Evolutionary conservation across 2,329 filamentous ascomycete genomes (phyloP).

Genomic region (Lachnellula arida): DNA sequence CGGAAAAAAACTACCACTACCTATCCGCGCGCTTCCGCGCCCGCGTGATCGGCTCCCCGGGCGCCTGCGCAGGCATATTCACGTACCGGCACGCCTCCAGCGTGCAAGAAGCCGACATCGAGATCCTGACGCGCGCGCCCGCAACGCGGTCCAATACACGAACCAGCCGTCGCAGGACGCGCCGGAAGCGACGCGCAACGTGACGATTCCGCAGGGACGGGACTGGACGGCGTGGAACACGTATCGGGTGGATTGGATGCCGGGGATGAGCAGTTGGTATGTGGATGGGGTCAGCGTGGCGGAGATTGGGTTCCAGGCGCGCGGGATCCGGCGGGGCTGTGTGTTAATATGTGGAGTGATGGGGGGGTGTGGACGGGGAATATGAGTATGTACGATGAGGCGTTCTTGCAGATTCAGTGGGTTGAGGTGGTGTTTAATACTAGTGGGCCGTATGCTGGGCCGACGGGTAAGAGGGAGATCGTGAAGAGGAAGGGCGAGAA

Average conservation of each 20-base stretch:
- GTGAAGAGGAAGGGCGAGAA: constrained; percentile 20
- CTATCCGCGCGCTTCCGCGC: constrained; percentile 28
- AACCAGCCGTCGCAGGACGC: constrained; percentile 27
- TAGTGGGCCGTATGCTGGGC: constrained; percentile 17
- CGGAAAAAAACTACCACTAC: constrained; percentile 25
- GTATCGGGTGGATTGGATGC: constrained; percentile 32
- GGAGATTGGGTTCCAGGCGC: constrained; percentile 26
- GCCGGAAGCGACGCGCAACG: constrained; percentile 23
- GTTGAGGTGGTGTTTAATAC: constrained; percentile 31
- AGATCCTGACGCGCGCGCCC: constrained; percentile 28
- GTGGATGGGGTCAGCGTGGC: constrained; percentile 27
- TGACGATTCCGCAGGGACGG: constrained; percentile 11
- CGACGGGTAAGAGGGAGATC: constrained; percentile 6
- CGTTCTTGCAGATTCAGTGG: constrained; percentile 30
- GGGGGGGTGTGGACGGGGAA: constrained; percentile 30
- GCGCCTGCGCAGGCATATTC: constrained; percentile 31
- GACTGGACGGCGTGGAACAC: constrained; percentile 29
- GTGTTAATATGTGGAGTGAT: constrained; percentile 32
- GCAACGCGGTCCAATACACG: constrained; percentile 28
- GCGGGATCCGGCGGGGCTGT: constrained; percentile 21
- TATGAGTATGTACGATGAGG: constrained; percentile 25
- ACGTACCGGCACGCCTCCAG: constrained; percentile 21
- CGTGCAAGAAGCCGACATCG: constrained; percentile 31
- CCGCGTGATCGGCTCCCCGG: constrained; percentile 25
- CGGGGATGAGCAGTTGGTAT: constrained; percentile 26